Evolutionary conservation across 75 land plant genomes (phyloP).

Genomic region (Sequoiadendron giganteum): DNA sequence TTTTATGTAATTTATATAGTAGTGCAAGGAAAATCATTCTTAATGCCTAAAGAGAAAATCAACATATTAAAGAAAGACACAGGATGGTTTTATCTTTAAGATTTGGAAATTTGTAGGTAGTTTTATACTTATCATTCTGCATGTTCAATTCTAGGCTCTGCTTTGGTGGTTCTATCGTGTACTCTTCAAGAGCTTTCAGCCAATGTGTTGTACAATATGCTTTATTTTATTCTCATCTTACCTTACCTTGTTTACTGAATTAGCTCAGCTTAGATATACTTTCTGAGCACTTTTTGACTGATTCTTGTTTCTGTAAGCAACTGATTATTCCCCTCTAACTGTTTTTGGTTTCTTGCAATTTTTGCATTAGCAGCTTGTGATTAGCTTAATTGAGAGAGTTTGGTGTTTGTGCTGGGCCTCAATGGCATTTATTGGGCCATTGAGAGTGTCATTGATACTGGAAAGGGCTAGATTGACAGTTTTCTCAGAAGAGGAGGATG

Average conservation of each 20-base stretch:
- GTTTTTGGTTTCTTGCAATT: no score
- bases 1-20: not conserved
- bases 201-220: not conserved
- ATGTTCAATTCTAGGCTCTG: not conserved
- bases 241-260: not conserved
- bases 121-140: not conserved
- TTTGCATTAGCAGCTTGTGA: no score
- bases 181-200: not conserved
- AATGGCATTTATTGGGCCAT: no score
- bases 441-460: no score
- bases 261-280: not conserved
- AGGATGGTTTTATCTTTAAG: not conserved
- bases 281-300: not conserved
- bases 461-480: no score
- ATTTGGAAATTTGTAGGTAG: not conserved
- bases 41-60: not conserved
- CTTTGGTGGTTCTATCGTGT: not conserved
- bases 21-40: not conserved
- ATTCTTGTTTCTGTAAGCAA: no score
- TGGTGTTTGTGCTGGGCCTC: no score
- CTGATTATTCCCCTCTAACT: no score
- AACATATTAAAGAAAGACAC: not conserved
- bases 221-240: not conserved
- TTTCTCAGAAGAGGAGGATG: no score
- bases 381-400: no score